Evolutionary conservation across 2,329 filamentous ascomycete species (phyloP), one percentile per base, ranked within the genome.

Genomic region (Teratosphaeria nubilosa): DNA sequence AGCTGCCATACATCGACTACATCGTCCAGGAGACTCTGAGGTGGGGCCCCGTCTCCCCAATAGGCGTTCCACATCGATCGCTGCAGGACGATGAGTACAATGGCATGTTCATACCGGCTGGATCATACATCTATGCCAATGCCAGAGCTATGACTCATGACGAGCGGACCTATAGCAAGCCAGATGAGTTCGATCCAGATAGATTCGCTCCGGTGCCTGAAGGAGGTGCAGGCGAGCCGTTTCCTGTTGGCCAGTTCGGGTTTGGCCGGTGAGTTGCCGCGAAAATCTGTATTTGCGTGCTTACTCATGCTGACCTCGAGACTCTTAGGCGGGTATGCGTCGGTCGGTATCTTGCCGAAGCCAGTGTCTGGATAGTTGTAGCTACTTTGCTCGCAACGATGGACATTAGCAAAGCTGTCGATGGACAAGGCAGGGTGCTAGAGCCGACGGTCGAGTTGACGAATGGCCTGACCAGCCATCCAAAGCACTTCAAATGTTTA

Each of bases 101-200:
- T 1, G 66, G 63, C 24, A 65, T 61, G 55, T 58, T 56, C 50
- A 68, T 67, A 10, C 66, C 66, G 6, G 62, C 58, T 9, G 60
- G 58, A 14, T 60, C 65, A 2, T 59, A 64, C 41, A 59, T 68
- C 20, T 62, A 64, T 41, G 60, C 65, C 6, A 68, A 67, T 54
- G 61, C 58, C 3, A 25, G 62, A 51, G 64, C 63, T 0, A 81
- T 78, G 75, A 75, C 72, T 25, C 71, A 72, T 45, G 72, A 81
- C 60, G 63, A 73, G 54, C 54, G 57, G 3, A 66, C 72, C 1
- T 81, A 80, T 68, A 58, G 56, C 3, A 60, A 77, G 54, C 76
- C 78, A 1, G 72, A 76, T 22, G 59, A 58, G 6, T 81, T 81
- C 62, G 71, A 78, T 45, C 78, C 79, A 0, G 75, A 78, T 56